Conservation (phyloP, 2,329 filamentous ascomycete species). For the Ophiocordyceps polyrhachis-furcata region DNA sequence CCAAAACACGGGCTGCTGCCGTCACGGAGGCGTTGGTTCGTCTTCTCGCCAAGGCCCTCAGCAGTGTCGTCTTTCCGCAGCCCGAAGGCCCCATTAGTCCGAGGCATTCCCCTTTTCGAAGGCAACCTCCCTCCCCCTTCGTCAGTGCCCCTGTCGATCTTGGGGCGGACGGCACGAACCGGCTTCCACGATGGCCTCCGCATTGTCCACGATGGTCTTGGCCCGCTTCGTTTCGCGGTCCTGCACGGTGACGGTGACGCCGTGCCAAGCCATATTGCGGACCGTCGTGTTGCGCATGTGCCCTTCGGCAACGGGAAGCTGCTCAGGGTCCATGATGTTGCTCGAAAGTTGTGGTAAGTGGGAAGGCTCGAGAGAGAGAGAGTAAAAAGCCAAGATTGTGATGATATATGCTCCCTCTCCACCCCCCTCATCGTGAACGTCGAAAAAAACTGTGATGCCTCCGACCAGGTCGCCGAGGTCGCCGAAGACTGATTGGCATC, state of each 20-base stretch:
- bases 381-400: neutral
- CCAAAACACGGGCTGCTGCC: slow-evolving; percentile 23
- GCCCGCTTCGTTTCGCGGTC: neutral
- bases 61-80: slow-evolving; percentile 65
- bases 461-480: neutral
- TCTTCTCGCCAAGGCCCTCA: slow-evolving; percentile 55
- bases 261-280: neutral
- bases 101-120: slow-evolving; percentile 15
- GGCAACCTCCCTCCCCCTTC: neutral
- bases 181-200: neutral
- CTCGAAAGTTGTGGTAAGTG: neutral
- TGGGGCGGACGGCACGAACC: neutral
- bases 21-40: slow-evolving; percentile 21
- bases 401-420: neutral
- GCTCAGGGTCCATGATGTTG: neutral
- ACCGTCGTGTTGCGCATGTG: neutral
- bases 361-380: neutral
- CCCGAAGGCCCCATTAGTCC: slow-evolving; percentile 66
- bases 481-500: neutral
- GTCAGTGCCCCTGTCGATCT: neutral
- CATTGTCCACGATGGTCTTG: neutral
- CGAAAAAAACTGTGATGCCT: neutral
- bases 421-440: neutral
- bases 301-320: neutral
- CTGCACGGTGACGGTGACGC: neutral